Base-by-base conservation (phyloP, 83 land plant genomes). In the Diphasiastrum complanatum region DNA sequence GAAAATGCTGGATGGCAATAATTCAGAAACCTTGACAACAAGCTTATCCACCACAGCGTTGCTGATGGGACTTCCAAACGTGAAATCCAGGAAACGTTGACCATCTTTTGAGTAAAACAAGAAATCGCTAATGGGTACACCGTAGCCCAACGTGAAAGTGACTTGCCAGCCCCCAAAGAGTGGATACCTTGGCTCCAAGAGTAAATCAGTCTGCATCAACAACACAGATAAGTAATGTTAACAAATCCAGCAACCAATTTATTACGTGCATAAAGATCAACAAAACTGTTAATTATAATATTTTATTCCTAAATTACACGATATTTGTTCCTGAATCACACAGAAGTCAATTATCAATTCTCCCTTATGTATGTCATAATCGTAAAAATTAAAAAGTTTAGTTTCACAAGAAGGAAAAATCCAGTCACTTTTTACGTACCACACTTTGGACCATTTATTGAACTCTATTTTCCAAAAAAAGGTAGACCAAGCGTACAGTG, bases 81-180 rank as follows among this genome's bases (percentile, higher is more conserved):
- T 61, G 43, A 90, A 67, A 63, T 82, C 84, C 5, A 95, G 85
- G 53, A 72, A 82, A 5, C 93, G 87, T 25, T 74, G 85, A 23
- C 93, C 97, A 47, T 84, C 85, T 28, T 75, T 40, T 24, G 83
- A 67, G 60, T 67, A 62, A 72, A 82, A 86, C 45, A 95, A 69
- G 70, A 86, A 90, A 51, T 95, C 97, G 36, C 79, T 54, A 3
- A 95, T 76, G 26, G 99, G 99, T 48, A 95, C 66, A 29, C 97
- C 75, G 68, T 90, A 95, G 46, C 99, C 99, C 64, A 95, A 84
- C 24, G 95, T 90, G 68, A 95, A 95, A 26, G 81, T 64, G 55
- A 91, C 86, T 66, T 76, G 81, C 99, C 99, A 95, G 5, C 99
- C 99, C 63, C 99, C 99, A 76, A 95, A 82, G 67, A 95, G 75